A percentile compares a stretch with the other conserved stretches of the same genome.
These are phyloP conservation scores for Yamadazyma diddensiae DNA, from an alignment of 1,139 yeast genomes.

Conservation along the genomic window DNA sequence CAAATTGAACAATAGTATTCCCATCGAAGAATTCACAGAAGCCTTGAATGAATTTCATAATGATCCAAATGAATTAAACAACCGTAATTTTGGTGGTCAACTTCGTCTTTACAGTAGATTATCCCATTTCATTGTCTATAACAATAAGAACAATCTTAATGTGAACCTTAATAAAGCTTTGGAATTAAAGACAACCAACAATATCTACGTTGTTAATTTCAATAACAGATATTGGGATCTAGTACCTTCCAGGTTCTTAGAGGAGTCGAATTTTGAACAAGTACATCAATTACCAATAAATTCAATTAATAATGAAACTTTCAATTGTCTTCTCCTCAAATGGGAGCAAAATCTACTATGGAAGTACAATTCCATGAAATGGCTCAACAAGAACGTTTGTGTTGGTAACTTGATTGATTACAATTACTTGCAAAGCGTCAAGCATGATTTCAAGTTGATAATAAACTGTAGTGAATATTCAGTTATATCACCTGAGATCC, in stretches of 20 bases:
- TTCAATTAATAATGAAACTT: constrained; percentile 17
- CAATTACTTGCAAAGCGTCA: constrained; percentile 18
- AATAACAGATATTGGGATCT: constrained; percentile 15
- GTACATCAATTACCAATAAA: constrained; percentile 17
- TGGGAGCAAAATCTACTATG: constrained; percentile 39
- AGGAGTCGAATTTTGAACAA: constrained; percentile 14
- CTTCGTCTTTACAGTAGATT: constrained; percentile 31
- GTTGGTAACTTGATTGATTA: constrained; percentile 36
- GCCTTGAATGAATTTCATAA: constrained; percentile 2
- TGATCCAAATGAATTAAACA: constrained; percentile 20
- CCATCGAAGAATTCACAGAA: constrained; percentile 10
- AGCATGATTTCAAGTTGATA: constrained; percentile 27
- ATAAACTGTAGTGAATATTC: constrained; percentile 38
- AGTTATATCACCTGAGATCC: constrained; percentile 24
- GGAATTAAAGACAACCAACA: constrained; percentile 9
- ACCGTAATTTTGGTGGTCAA: constrained; percentile 32
- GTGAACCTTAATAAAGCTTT: constrained; percentile 14
- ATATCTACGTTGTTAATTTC: constrained; percentile 19
- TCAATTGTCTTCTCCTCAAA: constrained; percentile 24
- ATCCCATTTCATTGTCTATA: constrained; percentile 34
- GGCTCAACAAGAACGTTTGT: constrained; percentile 26
- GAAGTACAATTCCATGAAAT: constrained; percentile 32
- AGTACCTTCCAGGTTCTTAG: constrained; percentile 16
- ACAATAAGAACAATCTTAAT: constrained; percentile 17
- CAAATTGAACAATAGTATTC: constrained; percentile 13